A percentile compares a stretch with the other conserved stretches of the same genome.
Evolutionary conservation across 2,329 filamentous ascomycete species (phyloP).

Genomic region (Botrytis fragariae): DNA sequence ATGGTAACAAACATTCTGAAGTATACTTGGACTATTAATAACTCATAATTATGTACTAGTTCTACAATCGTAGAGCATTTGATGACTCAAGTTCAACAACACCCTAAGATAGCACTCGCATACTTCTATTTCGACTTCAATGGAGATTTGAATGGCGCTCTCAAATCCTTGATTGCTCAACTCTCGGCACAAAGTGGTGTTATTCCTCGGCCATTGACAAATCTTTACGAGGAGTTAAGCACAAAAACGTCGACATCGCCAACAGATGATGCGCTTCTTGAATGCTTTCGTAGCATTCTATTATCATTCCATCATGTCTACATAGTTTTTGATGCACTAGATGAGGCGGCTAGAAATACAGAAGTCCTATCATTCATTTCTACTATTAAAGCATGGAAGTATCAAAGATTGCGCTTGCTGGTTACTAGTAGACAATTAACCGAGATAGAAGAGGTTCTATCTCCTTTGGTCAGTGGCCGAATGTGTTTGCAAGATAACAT

Average conservation of each 20-base stretch:
- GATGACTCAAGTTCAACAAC: conserved; percentile 23
- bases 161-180: conserved; percentile 40
- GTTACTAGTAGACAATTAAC: conserved; percentile 40
- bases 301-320: conserved; percentile 38
- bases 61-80: conserved; percentile 40
- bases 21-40: neutral
- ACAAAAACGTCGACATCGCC: conserved; percentile 17
- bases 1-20: conserved; percentile 29
- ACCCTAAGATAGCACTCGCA: conserved; percentile 34
- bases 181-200: conserved; percentile 35
- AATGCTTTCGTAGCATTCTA: conserved; percentile 25
- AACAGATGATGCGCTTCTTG: conserved; percentile 20
- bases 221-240: conserved; percentile 22
- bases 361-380: conserved; percentile 34
- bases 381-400: conserved; percentile 27
- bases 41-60: conserved; percentile 12
- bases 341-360: conserved; percentile 38
- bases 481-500: conserved; percentile 25
- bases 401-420: conserved; percentile 25
- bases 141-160: conserved; percentile 37
- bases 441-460: conserved; percentile 37
- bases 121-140: conserved; percentile 46
- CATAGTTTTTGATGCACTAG: conserved; percentile 42
- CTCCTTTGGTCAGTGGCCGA: conserved; percentile 25
- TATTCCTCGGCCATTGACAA: conserved; percentile 20